Percentiles rank a stretch among this genome's conserved stretches.
Evolutionary conservation across 257 asterid species (phyloP).

Genomic region (Thymus quinquecostatus): DNA sequence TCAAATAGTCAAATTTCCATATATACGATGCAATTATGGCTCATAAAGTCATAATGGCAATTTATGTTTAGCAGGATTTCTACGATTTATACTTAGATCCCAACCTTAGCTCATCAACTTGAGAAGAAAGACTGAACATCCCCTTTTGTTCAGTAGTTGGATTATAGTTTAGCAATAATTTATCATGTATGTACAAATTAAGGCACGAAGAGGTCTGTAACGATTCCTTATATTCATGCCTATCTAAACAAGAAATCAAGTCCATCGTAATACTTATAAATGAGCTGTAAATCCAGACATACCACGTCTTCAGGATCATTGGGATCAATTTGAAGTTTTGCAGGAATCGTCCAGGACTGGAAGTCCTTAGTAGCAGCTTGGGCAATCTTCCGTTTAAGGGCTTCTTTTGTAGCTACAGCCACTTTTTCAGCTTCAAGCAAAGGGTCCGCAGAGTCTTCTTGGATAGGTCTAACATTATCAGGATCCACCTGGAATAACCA

Average conservation of each 20-base stretch:
- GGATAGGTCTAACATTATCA: constrained; percentile 71
- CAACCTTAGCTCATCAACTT: constrained; percentile 1
- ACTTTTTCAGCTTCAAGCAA: constrained; percentile 88
- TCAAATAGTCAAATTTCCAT: not conserved
- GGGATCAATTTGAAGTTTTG: constrained; percentile 83
- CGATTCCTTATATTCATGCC: constrained; percentile 16
- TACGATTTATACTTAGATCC: not conserved
- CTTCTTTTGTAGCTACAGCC: constrained; percentile 93
- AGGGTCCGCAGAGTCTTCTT: constrained; percentile 67
- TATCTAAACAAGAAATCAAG: not conserved
- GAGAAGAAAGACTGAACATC: not conserved
- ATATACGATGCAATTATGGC: not conserved
- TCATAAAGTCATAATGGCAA: not conserved
- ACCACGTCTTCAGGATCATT: constrained; percentile 99
- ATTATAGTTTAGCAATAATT: not conserved
- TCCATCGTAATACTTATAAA: constrained; percentile 13
- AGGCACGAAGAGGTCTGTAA: not conserved
- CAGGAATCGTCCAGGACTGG: constrained; percentile 74
- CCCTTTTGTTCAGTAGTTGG: not conserved
- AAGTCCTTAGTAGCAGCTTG: constrained; percentile 76
- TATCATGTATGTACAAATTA: not conserved
- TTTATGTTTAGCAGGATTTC: not conserved
- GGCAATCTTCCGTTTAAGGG: constrained; percentile 91
- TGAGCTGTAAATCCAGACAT: constrained; percentile 36
- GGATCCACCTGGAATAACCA: constrained; percentile 82